Evolutionary conservation across 2,329 filamentous ascomycete species (phyloP).

Genomic region (Fusarium tanahbumbuense): DNA sequence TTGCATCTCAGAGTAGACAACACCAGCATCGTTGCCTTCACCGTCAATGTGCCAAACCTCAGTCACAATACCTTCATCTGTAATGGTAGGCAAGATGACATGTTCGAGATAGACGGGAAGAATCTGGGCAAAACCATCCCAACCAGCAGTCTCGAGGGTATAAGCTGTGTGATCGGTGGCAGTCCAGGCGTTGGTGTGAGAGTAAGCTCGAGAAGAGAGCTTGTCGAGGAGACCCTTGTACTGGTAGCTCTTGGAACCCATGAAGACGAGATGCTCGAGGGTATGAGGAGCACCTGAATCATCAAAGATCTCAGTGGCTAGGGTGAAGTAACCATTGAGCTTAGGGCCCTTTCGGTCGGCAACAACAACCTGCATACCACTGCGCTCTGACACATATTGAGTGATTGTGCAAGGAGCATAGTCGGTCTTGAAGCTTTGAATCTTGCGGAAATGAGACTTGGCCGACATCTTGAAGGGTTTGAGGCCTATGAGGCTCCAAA

Average conservation of each 20-base stretch:
- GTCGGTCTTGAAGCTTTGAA: constrained; percentile 88
- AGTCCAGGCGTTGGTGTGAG: constrained; percentile 96
- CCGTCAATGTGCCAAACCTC: constrained; percentile 97
- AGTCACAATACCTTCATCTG: constrained; percentile 91
- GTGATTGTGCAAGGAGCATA: constrained; percentile 91
- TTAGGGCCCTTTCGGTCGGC: constrained; percentile 96
- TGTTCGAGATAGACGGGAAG: constrained; percentile 96
- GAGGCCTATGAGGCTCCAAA: constrained; percentile 35
- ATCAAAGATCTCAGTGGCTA: constrained; percentile 97
- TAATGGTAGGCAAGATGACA: constrained; percentile 89
- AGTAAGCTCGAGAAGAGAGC: constrained; percentile 92
- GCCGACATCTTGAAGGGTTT: constrained; percentile 62
- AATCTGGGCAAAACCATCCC: constrained; percentile 96
- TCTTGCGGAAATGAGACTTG: constrained; percentile 76
- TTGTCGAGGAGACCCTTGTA: constrained; percentile 98
- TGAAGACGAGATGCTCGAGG: constrained; percentile 84
- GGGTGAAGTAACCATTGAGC: constrained; percentile 90
- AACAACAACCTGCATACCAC: constrained; percentile 93
- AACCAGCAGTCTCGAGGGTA: constrained; percentile 92
- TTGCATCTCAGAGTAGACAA: constrained; percentile 99
- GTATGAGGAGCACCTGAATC: constrained; percentile 93
- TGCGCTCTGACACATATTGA: constrained; percentile 95
- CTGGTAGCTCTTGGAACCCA: constrained; percentile 91
- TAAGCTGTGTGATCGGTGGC: constrained; percentile 97
- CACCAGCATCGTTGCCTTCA: constrained; percentile 92